Evolutionary conservation across 148 eudicot species (phyloP).

Genomic region (Amaranthus cruentus): DNA sequence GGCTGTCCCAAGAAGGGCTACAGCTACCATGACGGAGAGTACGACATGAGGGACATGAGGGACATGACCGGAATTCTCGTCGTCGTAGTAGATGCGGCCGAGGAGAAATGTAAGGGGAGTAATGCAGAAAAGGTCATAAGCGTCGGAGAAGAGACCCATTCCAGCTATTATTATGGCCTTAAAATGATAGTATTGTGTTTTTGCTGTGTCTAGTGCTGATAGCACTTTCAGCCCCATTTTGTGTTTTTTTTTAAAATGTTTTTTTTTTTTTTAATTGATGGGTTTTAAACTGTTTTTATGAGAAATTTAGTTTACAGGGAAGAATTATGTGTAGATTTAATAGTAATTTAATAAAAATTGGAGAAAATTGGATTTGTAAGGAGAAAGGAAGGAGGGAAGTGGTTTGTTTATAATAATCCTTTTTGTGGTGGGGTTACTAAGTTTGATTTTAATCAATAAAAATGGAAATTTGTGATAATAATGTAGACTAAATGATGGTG

Average conservation of each 20-base stretch:
- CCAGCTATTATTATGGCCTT: constrained; percentile 64
- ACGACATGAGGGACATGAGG: constrained; percentile 25
- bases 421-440: too few relatives aligned
- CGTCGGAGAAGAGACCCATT: constrained; percentile 70
- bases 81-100: constrained; percentile 43
- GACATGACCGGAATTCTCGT: neutral
- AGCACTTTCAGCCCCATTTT: constrained; percentile 52
- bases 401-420: neutral
- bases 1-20: constrained; percentile 42
- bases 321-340: too few relatives aligned
- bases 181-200: constrained; percentile 61
- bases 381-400: neutral
- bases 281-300: neutral
- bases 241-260: neutral
- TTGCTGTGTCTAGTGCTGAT: constrained; percentile 47
- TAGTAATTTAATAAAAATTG: neutral
- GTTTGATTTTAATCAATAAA: neutral
- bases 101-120: constrained; percentile 42
- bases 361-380: neutral
- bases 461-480: neutral
- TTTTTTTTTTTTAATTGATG: too few relatives aligned
- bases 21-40: constrained; percentile 30
- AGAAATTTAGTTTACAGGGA: neutral
- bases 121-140: constrained; percentile 64
- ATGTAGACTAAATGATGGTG: neutral